A percentile compares a stretch with the other conserved stretches of the same genome.
Conservation (phyloP, 805 yeast genomes). For the Tetrapisispora pingtungensis region DNA sequence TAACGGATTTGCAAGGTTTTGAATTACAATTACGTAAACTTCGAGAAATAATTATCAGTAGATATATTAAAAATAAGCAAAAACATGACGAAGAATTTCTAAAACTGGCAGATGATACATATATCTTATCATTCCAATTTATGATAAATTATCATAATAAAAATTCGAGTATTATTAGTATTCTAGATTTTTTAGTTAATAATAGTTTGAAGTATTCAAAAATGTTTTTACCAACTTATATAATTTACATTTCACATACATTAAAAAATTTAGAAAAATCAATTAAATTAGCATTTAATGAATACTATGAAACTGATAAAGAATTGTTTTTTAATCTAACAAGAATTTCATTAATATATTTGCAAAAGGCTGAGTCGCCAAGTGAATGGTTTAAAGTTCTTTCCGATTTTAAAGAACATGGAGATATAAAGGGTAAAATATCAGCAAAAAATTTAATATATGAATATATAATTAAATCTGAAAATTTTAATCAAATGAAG, state of each 20-base stretch:
- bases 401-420: background rate
- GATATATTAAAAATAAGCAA: constrained; percentile 4
- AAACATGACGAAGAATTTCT: constrained; percentile 9
- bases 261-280: constrained; percentile 10
- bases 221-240: constrained; percentile 2
- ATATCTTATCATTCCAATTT: constrained; percentile 11
- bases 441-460: constrained; percentile 1
- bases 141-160: background rate
- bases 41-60: constrained; percentile 20
- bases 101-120: constrained; percentile 10
- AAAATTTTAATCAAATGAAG: constrained; percentile 12
- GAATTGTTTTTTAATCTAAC: background rate
- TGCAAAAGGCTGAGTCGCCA: constrained; percentile 1
- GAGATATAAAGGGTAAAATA: background rate
- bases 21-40: constrained; percentile 27
- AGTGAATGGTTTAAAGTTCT: constrained; percentile 12
- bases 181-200: background rate
- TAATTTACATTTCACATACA: constrained; percentile 15
- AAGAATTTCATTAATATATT: constrained; percentile 3
- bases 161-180: background rate
- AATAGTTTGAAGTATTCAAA: background rate
- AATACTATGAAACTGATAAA: background rate
- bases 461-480: constrained; percentile 8
- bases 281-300: background rate
- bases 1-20: constrained; percentile 9